A percentile compares a stretch with the other conserved stretches of the same genome.
Evolutionary conservation across 345 rosid genomes (phyloP).

Genomic region (Excoecaria agallocha): DNA sequence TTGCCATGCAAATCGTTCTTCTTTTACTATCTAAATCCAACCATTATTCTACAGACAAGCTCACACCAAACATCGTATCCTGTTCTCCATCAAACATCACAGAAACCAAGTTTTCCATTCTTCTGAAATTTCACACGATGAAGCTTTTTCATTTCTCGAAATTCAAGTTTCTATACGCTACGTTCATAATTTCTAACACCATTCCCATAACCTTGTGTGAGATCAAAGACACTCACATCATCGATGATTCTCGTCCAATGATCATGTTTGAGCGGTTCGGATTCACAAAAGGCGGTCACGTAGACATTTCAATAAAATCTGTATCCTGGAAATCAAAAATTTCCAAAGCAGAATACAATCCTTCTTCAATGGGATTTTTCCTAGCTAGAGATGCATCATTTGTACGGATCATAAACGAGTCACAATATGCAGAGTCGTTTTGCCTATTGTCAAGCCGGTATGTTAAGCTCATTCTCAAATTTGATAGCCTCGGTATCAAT

Average conservation of each 20-base stretch:
- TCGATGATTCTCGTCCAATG: constrained; percentile 35
- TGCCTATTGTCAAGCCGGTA: constrained; percentile 42
- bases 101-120: not conserved
- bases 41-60: constrained; percentile 11
- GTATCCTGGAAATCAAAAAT: constrained; percentile 30
- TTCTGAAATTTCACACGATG: not conserved
- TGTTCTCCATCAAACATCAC: not conserved
- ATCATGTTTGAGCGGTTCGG: constrained; percentile 55
- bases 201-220: constrained; percentile 34
- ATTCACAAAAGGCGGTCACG: constrained; percentile 34
- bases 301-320: constrained; percentile 28
- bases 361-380: constrained; percentile 48
- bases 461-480: constrained; percentile 29
- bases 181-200: constrained; percentile 28
- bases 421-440: constrained; percentile 3
- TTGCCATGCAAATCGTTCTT: constrained; percentile 32
- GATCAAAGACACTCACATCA: constrained; percentile 39
- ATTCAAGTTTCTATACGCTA: not conserved
- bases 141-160: not conserved
- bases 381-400: constrained; percentile 28
- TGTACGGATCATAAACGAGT: constrained; percentile 29
- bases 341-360: constrained; percentile 15
- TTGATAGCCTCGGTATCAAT: constrained; percentile 25
- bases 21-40: constrained; percentile 17
- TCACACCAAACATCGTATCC: not conserved